Percentiles rank a stretch among this genome's conserved stretches.
These are phyloP conservation scores for Acanthamoeba rhysodes DNA, from an alignment of 208 protist species.

Conservation along the genomic window DNA sequence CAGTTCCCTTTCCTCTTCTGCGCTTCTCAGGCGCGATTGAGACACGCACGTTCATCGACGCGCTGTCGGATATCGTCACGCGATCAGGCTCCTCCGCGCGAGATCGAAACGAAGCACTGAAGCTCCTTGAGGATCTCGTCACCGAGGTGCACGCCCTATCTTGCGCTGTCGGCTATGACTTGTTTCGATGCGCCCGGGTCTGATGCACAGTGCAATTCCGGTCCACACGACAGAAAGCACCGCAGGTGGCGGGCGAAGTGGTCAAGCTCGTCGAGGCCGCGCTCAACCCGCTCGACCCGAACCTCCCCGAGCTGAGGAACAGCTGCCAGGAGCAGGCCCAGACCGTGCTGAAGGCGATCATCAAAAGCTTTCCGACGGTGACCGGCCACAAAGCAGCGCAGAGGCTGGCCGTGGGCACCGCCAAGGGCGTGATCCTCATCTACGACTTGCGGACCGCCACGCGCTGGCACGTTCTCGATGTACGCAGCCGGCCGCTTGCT, in stretches of 20 bases:
- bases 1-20: not conserved
- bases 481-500: not conserved
- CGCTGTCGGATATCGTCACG: not conserved
- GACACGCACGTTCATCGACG: conserved; percentile 10
- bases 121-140: not conserved
- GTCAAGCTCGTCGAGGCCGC: conserved; percentile 82
- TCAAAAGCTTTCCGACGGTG: conserved; percentile 88
- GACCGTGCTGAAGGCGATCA: conserved; percentile 86
- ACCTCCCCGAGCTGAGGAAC: conserved; percentile 85
- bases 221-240: not conserved
- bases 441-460: conserved; percentile 90
- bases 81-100: not conserved
- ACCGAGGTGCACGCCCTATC: not conserved
- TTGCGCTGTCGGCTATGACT: not conserved
- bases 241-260: not conserved
- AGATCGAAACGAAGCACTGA: conserved; percentile 7
- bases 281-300: conserved; percentile 85
- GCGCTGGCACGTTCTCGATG: conserved; percentile 83
- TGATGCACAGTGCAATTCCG: not conserved
- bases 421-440: conserved; percentile 85
- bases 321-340: conserved; percentile 84
- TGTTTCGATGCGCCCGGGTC: not conserved
- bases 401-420: conserved; percentile 87
- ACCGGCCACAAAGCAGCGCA: conserved; percentile 87
- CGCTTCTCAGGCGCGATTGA: not conserved